These are phyloP conservation scores for Pelargonium australe DNA, from an alignment of 441 rosid species.

Conservation along the genomic window DNA sequence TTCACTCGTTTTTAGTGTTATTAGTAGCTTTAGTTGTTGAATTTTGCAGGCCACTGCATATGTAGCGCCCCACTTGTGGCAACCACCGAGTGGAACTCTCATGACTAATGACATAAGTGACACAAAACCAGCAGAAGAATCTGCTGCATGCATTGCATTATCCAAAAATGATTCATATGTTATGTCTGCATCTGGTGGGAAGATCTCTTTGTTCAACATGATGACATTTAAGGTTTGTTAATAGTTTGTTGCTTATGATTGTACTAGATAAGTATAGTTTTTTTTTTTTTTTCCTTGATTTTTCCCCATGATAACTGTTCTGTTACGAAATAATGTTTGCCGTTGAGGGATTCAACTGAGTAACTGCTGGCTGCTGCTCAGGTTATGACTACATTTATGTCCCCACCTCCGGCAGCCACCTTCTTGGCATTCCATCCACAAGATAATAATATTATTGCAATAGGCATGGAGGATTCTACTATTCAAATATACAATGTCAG, in stretches of 20 bases:
- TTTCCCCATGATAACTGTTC: not conserved
- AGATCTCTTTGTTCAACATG: conserved; percentile 74
- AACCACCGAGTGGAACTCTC: conserved; percentile 60
- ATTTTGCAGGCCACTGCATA: conserved; percentile 54
- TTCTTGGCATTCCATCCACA: conserved; percentile 76
- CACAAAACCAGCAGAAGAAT: conserved; percentile 62
- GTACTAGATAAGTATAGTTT: conserved; percentile 13
- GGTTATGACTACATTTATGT: conserved; percentile 72
- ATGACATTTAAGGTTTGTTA: conserved; percentile 70
- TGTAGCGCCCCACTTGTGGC: conserved; percentile 63
- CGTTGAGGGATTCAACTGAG: not conserved
- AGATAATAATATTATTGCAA: conserved; percentile 74
- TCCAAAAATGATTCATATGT: conserved; percentile 85
- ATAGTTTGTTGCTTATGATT: not conserved
- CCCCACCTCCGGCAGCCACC: conserved; percentile 82
- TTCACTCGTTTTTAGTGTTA: conserved; percentile 11
- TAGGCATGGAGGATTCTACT: conserved; percentile 80
- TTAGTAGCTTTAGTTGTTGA: conserved; percentile 11
- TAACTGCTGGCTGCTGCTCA: conserved; percentile 23
- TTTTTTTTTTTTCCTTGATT: not conserved
- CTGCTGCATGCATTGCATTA: conserved; percentile 74
- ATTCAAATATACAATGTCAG: conserved; percentile 71
- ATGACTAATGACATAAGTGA: conserved; percentile 71
- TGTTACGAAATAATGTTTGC: not conserved
- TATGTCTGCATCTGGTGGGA: conserved; percentile 82